Conservation (phyloP, 805 yeast species). For the Yamadazyma ubonensis region DNA sequence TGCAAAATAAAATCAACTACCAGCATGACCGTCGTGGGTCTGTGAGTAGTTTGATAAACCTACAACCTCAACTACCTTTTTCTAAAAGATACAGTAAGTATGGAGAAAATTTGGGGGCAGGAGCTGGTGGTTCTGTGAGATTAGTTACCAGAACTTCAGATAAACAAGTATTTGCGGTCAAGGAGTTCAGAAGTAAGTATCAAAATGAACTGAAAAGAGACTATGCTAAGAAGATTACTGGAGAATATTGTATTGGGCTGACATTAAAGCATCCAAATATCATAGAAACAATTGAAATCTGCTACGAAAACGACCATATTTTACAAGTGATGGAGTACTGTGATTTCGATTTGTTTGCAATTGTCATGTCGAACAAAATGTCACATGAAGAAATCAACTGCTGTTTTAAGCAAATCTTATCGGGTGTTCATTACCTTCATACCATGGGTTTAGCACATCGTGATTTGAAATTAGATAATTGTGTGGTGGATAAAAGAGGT, state of each 20-base stretch:
- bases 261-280: conserved; percentile 80
- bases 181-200: conserved; percentile 73
- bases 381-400: conserved; percentile 79
- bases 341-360: conserved; percentile 80
- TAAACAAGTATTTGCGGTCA: conserved; percentile 75
- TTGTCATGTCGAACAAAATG: conserved; percentile 85
- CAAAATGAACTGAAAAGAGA: conserved; percentile 71
- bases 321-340: conserved; percentile 94
- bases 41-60: conserved; percentile 28
- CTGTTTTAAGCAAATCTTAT: conserved; percentile 69
- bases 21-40: conserved; percentile 38
- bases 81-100: conserved; percentile 64
- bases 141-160: conserved; percentile 66
- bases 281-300: conserved; percentile 74
- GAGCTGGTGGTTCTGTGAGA: conserved; percentile 88
- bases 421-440: conserved; percentile 74
- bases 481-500: conserved; percentile 73
- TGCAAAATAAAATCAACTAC: conserved; percentile 30
- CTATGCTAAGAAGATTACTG: conserved; percentile 82
- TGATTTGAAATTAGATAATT: conserved; percentile 78
- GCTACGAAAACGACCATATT: conserved; percentile 67
- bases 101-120: conserved; percentile 76
- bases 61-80: conserved; percentile 27
- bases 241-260: conserved; percentile 86
- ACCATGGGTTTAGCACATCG: conserved; percentile 79